phyloP scores from a whole-genome alignment of 2,329 filamentous ascomycete genomes.

The Fusarium agapanthi region DNA sequence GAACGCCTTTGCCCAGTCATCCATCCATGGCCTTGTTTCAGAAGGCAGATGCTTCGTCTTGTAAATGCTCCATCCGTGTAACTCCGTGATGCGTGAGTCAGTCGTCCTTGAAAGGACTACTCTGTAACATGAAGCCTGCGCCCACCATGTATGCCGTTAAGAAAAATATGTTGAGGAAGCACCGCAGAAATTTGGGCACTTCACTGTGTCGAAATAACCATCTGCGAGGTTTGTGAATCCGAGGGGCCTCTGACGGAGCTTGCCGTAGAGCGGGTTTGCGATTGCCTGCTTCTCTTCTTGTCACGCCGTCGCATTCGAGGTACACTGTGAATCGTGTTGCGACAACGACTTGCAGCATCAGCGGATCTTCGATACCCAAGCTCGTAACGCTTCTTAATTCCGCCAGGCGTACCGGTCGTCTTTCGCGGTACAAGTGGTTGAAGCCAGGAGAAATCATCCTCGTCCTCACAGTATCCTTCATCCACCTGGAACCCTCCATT shows the following conservation, averaged over 20 bases:
- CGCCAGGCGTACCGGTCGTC: slow-evolving; percentile 10
- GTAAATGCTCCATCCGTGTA: slow-evolving; percentile 32
- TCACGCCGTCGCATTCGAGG: slow-evolving; percentile 43
- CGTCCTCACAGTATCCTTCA: slow-evolving; percentile 42
- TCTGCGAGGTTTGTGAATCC: slow-evolving; percentile 1
- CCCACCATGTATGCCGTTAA: not conserved
- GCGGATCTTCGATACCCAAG: slow-evolving; percentile 35
- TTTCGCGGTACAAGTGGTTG: slow-evolving; percentile 19
- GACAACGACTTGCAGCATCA: slow-evolving; percentile 39
- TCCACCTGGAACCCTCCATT: slow-evolving; percentile 38
- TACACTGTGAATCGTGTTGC: slow-evolving; percentile 35
- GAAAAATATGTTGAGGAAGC: not conserved
- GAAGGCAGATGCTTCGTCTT: slow-evolving; percentile 30
- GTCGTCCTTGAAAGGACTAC: not conserved
- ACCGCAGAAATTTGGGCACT: not conserved
- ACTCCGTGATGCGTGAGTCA: slow-evolving; percentile 29
- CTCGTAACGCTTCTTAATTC: slow-evolving; percentile 35
- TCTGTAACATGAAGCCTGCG: slow-evolving; percentile 10
- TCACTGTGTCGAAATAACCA: slow-evolving; percentile 1
- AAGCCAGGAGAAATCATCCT: slow-evolving; percentile 42
- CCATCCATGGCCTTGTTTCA: slow-evolving; percentile 6
- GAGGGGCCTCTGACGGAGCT: not conserved
- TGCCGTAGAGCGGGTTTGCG: not conserved
- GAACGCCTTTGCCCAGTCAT: slow-evolving; percentile 22
- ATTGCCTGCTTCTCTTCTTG: slow-evolving; percentile 30